phyloP scores from a whole-genome alignment of 768 basidiomycete species.

The Candolleomyces eurysporus region DNA sequence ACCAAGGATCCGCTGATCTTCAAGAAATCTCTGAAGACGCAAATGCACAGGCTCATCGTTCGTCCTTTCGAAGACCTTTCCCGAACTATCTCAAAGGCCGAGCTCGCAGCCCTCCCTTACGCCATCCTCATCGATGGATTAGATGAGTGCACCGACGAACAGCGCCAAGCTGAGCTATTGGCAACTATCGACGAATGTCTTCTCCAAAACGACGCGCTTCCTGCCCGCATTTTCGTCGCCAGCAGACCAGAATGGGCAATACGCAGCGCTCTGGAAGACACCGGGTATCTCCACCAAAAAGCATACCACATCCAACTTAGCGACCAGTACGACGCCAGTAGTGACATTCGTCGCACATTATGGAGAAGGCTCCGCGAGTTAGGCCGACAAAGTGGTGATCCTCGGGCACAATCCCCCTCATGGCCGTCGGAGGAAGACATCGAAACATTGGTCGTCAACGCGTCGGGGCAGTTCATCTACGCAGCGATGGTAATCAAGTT shows the following conservation, averaged over 20 bases:
- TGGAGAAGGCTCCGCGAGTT: not conserved
- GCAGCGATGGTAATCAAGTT: not conserved
- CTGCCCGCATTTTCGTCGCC: slow-evolving; percentile 11
- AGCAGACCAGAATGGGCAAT: slow-evolving; percentile 13
- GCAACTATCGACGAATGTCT: slow-evolving; percentile 2
- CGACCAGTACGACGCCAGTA: not conserved
- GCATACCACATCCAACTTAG: slow-evolving; percentile 1
- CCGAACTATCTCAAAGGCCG: not conserved
- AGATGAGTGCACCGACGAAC: slow-evolving; percentile 13
- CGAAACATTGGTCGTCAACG: not conserved
- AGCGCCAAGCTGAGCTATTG: slow-evolving; percentile 8
- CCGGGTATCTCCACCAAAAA: not conserved
- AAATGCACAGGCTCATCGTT: slow-evolving; percentile 7
- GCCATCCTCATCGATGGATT: slow-evolving; percentile 10
- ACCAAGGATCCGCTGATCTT: not conserved
- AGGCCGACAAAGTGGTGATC: no score
- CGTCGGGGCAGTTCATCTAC: not conserved
- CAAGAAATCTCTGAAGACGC: not conserved
- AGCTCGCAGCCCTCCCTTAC: not conserved
- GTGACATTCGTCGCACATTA: slow-evolving; percentile 1
- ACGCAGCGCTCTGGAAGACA: not conserved
- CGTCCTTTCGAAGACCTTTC: not conserved
- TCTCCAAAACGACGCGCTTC: not conserved
- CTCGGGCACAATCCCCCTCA: no score
- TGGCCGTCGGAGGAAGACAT: slow-evolving; percentile 9